phyloP scores from a whole-genome alignment of 2,329 filamentous ascomycete genomes.

The Trichocomaceae sp. region DNA sequence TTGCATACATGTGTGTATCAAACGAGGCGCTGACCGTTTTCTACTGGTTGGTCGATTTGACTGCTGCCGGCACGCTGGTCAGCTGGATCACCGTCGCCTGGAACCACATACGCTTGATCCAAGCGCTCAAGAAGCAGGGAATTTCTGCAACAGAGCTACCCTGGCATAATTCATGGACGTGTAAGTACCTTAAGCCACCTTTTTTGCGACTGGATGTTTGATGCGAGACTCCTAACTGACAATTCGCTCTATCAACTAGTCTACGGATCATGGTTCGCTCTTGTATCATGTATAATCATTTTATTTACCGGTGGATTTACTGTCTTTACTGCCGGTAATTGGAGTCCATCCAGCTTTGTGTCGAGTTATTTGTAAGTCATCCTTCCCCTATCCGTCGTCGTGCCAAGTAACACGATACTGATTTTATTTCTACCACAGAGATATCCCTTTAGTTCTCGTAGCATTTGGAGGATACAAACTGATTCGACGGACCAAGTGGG shows the following conservation, averaged over 20 bases:
- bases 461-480: constrained; percentile 61
- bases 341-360: constrained; percentile 52
- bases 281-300: constrained; percentile 57
- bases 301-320: constrained; percentile 64
- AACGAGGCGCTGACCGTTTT: constrained; percentile 57
- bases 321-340: constrained; percentile 55
- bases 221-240: neutral
- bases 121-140: constrained; percentile 50
- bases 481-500: constrained; percentile 54
- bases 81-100: constrained; percentile 57
- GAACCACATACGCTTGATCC: constrained; percentile 53
- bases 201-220: neutral
- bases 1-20: constrained; percentile 65
- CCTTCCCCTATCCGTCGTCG: neutral
- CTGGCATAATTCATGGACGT: constrained; percentile 58
- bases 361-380: constrained; percentile 57
- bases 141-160: constrained; percentile 48
- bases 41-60: constrained; percentile 44
- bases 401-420: neutral
- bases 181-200: neutral
- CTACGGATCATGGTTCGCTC: constrained; percentile 54
- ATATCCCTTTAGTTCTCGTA: constrained; percentile 53
- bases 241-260: constrained; percentile 29
- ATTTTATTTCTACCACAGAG: constrained; percentile 31
- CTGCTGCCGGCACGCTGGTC: constrained; percentile 56